Conservation (phyloP, 148 eudicot species). For the Camellia sinensis region DNA sequence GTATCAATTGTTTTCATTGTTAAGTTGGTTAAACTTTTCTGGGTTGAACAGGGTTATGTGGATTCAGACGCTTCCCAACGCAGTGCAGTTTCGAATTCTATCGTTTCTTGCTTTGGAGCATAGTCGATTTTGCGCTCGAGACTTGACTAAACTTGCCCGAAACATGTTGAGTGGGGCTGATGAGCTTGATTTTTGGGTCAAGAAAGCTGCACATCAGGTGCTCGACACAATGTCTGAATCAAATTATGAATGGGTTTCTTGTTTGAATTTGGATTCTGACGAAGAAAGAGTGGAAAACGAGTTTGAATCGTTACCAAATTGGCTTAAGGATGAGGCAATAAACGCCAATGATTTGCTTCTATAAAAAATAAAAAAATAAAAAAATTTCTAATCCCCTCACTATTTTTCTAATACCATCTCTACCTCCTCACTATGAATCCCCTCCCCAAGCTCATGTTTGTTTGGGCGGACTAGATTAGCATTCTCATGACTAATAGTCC, state of each 20-base stretch:
- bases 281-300: constrained; percentile 35
- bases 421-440: too few relatives aligned
- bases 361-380: too few relatives aligned
- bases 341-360: constrained; percentile 25
- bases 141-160: constrained; percentile 36
- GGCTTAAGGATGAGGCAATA: constrained; percentile 36
- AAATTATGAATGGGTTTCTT: constrained; percentile 27
- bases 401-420: too few relatives aligned
- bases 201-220: constrained; percentile 48
- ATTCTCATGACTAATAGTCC: too few relatives aligned
- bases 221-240: constrained; percentile 45
- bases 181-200: constrained; percentile 50
- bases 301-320: constrained; percentile 36
- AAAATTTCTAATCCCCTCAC: too few relatives aligned
- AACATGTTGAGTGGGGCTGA: constrained; percentile 25
- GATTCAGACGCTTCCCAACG: constrained; percentile 48
- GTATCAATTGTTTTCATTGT: not conserved
- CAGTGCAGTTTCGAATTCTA: constrained; percentile 49
- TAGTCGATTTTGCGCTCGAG: constrained; percentile 31
- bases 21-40: constrained; percentile 4
- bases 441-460: too few relatives aligned
- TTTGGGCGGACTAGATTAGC: too few relatives aligned
- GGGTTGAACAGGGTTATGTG: constrained; percentile 39
- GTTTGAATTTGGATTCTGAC: constrained; percentile 38
- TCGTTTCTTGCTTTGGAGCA: constrained; percentile 43